Evolutionary conservation across 768 basidiomycete species (phyloP), one percentile per base, ranked within the genome.

Genomic region (Phylloporus arenicola): DNA sequence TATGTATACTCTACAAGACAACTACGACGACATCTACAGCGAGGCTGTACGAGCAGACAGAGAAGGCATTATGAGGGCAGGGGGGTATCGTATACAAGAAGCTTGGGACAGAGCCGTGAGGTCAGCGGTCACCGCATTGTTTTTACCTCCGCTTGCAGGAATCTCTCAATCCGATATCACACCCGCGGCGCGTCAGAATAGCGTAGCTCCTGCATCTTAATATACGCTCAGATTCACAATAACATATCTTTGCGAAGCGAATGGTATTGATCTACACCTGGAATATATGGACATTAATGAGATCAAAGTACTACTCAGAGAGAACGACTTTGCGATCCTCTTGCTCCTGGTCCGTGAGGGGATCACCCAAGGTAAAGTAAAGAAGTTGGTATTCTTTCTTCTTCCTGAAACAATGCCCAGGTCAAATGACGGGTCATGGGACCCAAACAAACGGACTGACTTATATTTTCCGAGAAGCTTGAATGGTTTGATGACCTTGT

Each of bases 51-150:
- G 86, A 57, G 78, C 79, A 58, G 88, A 91, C 62, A 69, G 80
- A 50, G 87, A 87, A 53, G 86, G 85, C 13, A 82, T 85, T 57
- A 87, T 86, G 84, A 74, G 84, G 38, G 90, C 82, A 19, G 92
- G 90, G 9, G 92, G 92, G 9, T 94, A 91, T 63, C 75, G 71
- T 54, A 73, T 89, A 4, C 82, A 88, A 53, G 87, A 93, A 64
- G 88, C 86, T 39, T 93, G 91, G 91, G 85, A 86, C 58, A 75
- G 91, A 48, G 89, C 88, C 12, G 63, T 94, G 50, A 72, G 85
- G 50, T 80, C 67, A 56, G 84, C 88, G 6, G 83, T 92, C 20
- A 82, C 83, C 33, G 88, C 80, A 1, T 64, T 93, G 53, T 87
- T 88, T 53, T 60, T 88, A 29, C 61, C 73, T 30, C 82, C 84